Percentiles rank a stretch among this genome's conserved stretches.
phyloP scores from a whole-genome alignment of 2,329 filamentous ascomycete species.

The Daldinia eschscholtzii region DNA sequence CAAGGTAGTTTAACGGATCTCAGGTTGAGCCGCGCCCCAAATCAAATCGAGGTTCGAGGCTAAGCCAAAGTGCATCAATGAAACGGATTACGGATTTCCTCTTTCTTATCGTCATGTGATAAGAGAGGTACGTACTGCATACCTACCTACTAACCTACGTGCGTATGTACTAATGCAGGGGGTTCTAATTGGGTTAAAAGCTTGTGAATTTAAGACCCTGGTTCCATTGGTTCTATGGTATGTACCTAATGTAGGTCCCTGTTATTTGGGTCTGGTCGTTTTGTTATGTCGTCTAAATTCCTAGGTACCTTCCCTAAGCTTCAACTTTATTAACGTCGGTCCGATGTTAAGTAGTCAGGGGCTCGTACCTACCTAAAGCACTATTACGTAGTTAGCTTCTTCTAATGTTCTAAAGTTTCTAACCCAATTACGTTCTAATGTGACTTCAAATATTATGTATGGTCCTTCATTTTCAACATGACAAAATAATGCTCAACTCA shows the following conservation, averaged over 20 bases:
- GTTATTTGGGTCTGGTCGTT: not conserved
- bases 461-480: too few species aligned
- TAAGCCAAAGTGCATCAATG: constrained; percentile 19
- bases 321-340: constrained; percentile 27
- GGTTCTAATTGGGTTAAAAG: constrained; percentile 20
- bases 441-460: too few species aligned
- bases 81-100: constrained; percentile 22
- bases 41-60: constrained; percentile 1
- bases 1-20: constrained; percentile 7
- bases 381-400: not conserved
- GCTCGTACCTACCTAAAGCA: not conserved
- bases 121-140: constrained; percentile 26
- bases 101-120: constrained; percentile 45
- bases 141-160: not conserved
- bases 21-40: constrained; percentile 27
- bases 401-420: not conserved
- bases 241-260: constrained; percentile 6
- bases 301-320: constrained; percentile 25
- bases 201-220: constrained; percentile 7
- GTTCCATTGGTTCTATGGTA: not conserved
- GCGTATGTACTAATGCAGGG: constrained; percentile 14
- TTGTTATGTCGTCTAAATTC: not conserved
- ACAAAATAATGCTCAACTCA: too few species aligned
- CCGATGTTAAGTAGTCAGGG: constrained; percentile 19
- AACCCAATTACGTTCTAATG: too few species aligned